Evolutionary conservation across 2,329 filamentous ascomycete genomes (phyloP), one percentile per base, ranked within the genome.

Genomic region (Lojkania enalia): DNA sequence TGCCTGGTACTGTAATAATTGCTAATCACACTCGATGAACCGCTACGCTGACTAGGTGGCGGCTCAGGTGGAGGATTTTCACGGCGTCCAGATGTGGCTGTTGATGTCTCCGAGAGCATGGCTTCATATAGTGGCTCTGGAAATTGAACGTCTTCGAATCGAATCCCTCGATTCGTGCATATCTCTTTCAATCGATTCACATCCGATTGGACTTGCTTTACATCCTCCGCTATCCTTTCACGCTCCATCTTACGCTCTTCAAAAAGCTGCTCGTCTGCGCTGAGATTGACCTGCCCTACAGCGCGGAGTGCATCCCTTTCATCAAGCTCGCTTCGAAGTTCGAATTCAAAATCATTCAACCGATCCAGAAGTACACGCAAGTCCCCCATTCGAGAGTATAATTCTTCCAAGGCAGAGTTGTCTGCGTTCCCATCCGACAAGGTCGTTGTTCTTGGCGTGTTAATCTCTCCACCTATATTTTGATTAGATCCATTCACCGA

Each of bases 351-450:
- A 16, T 49, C 35, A 20, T 41, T 32, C 20, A 51, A 25, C 13
- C 48, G 35, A n/a, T 51, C 51, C 21, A 48, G 31, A 12, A 40
- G 19, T 9, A 48, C 44, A 7, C 44, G 33, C 12, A 46, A 15
- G 15, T 54, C 48, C 7, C 40, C 47, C 41, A 54, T 51, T 9
- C 48, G 39, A 12, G 40, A 42, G 32, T 54, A 54, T 4, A 48
- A 25, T 35, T 51, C 36, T 5, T 51, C 27, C 15, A 36, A n/a
- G 30, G 30, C 5, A 16, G 19, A 40, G n/a, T 19, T 11, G 20
- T 31, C 2, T 9, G 37, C 13, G 13, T 20, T 31, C 20, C 25
- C 20, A 7, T 39, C 35, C 13, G 9, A 30, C n/a, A n/a, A n/a
- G 12, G 16, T 2, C 6, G 19, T 35, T 7, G 13, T 9, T 6